Evolutionary conservation across 2,329 filamentous ascomycete species (phyloP), one percentile per base, ranked within the genome.

Genomic region (Fusarium sublunatum): DNA sequence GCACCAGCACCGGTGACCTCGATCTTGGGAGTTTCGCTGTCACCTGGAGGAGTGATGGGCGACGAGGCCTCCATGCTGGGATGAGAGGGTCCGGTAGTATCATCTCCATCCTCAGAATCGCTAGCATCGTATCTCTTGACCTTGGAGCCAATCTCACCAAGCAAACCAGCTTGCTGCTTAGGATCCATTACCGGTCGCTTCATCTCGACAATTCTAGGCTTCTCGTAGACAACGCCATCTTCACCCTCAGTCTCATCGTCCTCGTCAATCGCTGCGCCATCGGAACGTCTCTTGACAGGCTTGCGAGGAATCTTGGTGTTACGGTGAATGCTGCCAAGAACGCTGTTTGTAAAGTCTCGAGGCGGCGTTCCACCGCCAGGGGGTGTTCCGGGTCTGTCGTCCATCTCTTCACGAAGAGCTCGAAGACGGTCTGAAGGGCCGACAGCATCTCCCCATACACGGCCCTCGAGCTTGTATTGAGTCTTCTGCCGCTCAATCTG

Each of bases 401-500:
- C 95, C 95, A 99, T 99, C 77, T 93, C 89, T 77, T 98, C 94
- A 56, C 95, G 90, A 45, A 98, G 83, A 65, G 96, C 94, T 65
- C 95, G 90, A 56, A 99, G 82, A 70, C 93, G 89, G 78, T 99
- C 95, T 40, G 93, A 97, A 11, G 95, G 94, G 32, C 92, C 92
- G 64, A 90, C 84, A 48, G 85, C 81, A 62, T 96, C 91, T 61
- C 89, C 89, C 91, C 94, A 97, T 8, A 92, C 88, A 75, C 92
- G 92, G 67, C 95, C 95, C 77, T 98, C 95, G 29, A 99, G 86
- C 78, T 97, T 97, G 78, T 92, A 97, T 74, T 98, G 93, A 1
- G 95, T 98, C 85, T 98, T 98, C 65, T 97, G 94, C 64, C 95
- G 85, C 80, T 98, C 94, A 38, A 99, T 87, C 78, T 98, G 95